These are phyloP conservation scores for Polytrichum commune DNA, from an alignment of 225 moss, liverwort and hornwort species.

Conservation along the genomic window DNA sequence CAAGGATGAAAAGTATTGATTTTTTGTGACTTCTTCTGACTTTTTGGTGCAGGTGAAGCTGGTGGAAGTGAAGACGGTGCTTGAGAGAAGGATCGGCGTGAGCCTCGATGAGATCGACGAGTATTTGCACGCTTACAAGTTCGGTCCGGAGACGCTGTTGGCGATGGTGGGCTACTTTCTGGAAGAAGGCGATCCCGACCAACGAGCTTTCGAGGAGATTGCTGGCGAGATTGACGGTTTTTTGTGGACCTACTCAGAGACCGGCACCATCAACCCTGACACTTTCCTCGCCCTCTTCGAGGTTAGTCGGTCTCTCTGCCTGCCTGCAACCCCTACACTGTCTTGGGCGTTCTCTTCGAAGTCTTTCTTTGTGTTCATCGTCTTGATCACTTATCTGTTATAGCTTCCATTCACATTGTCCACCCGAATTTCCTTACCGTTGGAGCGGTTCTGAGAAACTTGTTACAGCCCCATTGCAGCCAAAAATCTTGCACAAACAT, in stretches of 20 bases:
- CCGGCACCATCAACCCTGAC: constrained; percentile 32
- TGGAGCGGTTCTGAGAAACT: too few species aligned
- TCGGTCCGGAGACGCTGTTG: constrained; percentile 37
- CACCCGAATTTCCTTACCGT: too few species aligned
- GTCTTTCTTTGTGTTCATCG: too few species aligned
- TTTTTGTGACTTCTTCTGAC: neutral
- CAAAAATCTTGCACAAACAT: too few species aligned
- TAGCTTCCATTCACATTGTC: too few species aligned
- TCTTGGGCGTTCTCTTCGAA: too few species aligned
- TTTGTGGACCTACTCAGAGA: constrained; percentile 49
- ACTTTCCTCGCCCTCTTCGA: constrained; percentile 42
- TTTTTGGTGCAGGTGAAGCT: constrained; percentile 33
- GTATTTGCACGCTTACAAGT: constrained; percentile 46
- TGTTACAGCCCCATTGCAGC: too few species aligned
- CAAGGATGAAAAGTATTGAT: neutral
- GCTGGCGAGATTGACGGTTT: constrained; percentile 44
- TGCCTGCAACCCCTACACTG: too few species aligned
- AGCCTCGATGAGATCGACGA: constrained; percentile 53
- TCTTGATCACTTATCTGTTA: too few species aligned
- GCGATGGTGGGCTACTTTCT: constrained; percentile 34
- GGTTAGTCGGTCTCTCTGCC: constrained; percentile 11
- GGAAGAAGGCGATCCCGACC: constrained; percentile 22
- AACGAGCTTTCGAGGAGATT: constrained; percentile 32
- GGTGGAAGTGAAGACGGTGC: constrained; percentile 29
- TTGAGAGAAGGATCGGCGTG: constrained; percentile 40